Evolutionary conservation across 192 early-diverging fungal genomes (phyloP).

Genomic region (Geranomyces michiganensis): DNA sequence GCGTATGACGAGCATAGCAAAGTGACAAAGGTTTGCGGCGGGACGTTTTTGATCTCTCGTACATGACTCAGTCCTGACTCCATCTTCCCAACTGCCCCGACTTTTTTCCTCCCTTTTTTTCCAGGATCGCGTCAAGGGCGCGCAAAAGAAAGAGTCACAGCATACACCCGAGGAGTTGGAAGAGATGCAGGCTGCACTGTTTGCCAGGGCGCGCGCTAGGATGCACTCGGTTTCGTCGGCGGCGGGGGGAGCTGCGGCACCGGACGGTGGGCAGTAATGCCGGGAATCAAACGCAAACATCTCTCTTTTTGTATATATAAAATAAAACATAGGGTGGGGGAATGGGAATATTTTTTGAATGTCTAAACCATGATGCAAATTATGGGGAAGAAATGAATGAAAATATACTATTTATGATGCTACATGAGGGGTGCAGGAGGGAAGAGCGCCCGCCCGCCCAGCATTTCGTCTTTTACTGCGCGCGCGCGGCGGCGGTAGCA

Average conservation of each 20-base stretch:
- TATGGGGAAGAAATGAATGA: too few species aligned
- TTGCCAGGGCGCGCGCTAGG: conserved; percentile 77
- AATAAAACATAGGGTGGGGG: too few species aligned
- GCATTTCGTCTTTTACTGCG: background rate
- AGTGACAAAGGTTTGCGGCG: conserved; percentile 67
- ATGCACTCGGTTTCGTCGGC: conserved; percentile 23
- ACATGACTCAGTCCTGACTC: background rate
- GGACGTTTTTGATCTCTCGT: background rate
- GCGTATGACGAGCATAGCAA: conserved; percentile 89
- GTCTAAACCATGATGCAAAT: too few species aligned
- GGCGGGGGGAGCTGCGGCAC: too few species aligned
- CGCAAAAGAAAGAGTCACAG: conserved; percentile 76
- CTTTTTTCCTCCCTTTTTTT: background rate
- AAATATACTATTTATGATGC: too few species aligned
- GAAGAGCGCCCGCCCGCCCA: too few species aligned
- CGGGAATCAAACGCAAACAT: too few species aligned
- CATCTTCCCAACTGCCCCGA: background rate
- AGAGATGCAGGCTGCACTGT: conserved; percentile 81
- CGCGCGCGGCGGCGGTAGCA: background rate
- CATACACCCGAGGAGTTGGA: conserved; percentile 84
- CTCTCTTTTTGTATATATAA: too few species aligned
- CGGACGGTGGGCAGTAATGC: too few species aligned
- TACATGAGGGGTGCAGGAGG: too few species aligned
- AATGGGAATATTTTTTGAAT: too few species aligned
- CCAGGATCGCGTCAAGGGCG: conserved; percentile 82